Evolutionary conservation across 257 asterid genomes (phyloP), one percentile per base, ranked within the genome.

Genomic region (Solanum dulcamara): DNA sequence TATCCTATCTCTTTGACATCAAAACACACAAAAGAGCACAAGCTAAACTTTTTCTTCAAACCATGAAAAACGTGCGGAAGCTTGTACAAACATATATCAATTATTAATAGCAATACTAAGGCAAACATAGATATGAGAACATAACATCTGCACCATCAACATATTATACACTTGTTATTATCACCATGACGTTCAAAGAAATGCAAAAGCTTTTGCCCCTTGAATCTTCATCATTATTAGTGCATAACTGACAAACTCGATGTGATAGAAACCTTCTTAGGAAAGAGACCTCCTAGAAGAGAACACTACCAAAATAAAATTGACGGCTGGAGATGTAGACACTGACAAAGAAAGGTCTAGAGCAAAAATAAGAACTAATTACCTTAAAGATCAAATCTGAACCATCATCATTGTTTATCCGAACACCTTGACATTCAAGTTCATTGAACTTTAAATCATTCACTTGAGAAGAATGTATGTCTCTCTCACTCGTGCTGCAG

Each of bases 361-460:
- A 60, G 85, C 5, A 82, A 82, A 14, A 38, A 79, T 72, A 70
- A 83, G 87, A 60, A 83, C 42, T 48, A 85, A 85, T 89, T 91
- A 84, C 99, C 98, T 92, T 85, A 68, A 88, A 57, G 81, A 81
- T 83, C 40, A 94, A 87, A 84, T 86, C 87, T 46, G 89, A 86
- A 64, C 62, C 86, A 48, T 89, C 72, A 89, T 91, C 96, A 86
- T 89, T 87, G 89, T 87, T 93, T 75, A 92, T 83, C 86, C 89
- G 98, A 68, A 94, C 99, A 88, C 95, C 98, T 88, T 88, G 91
- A 89, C 94, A 92, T 90, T 93, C 97, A 85, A 86, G 89, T 84
- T 91, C 94, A 40, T 64, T 83, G 20, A 89, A 81, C 85, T 91
- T 93, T 70, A 74, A 79, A 67, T 90, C 92, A 85, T 89, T 88